phyloP scores from a whole-genome alignment of 2,329 filamentous ascomycete genomes.

The Talaromyces islandicus region DNA sequence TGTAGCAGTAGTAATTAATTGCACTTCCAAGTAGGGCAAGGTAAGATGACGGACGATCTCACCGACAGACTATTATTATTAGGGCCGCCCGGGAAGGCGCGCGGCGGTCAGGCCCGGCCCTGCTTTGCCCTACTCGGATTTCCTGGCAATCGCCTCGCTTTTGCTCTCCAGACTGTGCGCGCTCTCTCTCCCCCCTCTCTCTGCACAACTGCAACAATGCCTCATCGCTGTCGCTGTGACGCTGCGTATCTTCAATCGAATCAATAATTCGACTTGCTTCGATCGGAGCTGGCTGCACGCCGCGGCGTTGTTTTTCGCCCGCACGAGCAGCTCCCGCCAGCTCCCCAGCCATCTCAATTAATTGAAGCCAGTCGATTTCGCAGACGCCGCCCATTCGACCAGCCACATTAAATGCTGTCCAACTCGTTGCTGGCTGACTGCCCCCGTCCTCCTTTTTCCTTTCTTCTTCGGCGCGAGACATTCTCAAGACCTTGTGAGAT shows the following conservation, averaged over 20 bases:
- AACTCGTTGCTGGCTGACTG: neutral
- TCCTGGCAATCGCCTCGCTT: neutral
- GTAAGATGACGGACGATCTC: no score
- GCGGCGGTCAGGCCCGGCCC: neutral
- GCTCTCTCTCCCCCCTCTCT: neutral
- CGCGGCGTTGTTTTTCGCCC: neutral
- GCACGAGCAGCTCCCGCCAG: neutral
- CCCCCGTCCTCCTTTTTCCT: neutral
- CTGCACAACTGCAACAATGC: neutral
- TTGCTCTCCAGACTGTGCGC: neutral
- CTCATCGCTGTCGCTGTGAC: neutral
- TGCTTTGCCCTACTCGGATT: neutral
- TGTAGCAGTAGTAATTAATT: no score
- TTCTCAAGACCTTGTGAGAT: neutral
- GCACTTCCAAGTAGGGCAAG: no score
- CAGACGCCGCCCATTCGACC: constrained; percentile 14
- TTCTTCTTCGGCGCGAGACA: neutral
- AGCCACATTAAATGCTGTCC: constrained; percentile 14
- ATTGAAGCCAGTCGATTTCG: constrained; percentile 8
- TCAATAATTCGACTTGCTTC: neutral
- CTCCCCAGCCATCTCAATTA: constrained; percentile 37
- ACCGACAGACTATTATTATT: neutral
- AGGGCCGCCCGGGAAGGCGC: neutral
- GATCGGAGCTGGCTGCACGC: constrained; percentile 14
- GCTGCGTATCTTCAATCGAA: neutral